Evolutionary conservation across 805 yeast species (phyloP).

Genomic region (Metschnikowia peoriensis): DNA sequence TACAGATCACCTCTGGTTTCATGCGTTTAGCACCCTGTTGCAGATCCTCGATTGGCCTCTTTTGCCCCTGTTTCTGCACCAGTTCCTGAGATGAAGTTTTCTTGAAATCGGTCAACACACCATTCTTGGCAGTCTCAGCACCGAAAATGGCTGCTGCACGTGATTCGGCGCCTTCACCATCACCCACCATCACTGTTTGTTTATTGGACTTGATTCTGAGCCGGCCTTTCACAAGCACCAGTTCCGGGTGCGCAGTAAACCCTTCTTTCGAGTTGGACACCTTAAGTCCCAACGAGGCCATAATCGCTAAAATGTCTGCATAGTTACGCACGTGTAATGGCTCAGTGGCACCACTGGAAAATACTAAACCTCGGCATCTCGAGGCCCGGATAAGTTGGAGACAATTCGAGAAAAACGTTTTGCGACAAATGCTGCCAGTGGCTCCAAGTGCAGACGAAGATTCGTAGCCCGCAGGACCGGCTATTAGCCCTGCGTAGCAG

Average conservation of each 20-base stretch:
- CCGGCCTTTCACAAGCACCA: slow-evolving; percentile 70
- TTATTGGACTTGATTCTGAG: slow-evolving; percentile 72
- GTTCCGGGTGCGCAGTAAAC: slow-evolving; percentile 57
- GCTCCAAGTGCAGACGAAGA: slow-evolving; percentile 20
- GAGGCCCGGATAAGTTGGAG: slow-evolving; percentile 77
- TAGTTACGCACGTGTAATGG: slow-evolving; percentile 63
- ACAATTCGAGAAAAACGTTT: slow-evolving; percentile 67
- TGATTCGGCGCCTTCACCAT: slow-evolving; percentile 19
- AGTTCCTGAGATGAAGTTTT: not conserved
- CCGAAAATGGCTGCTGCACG: slow-evolving; percentile 9
- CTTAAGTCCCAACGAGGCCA: slow-evolving; percentile 70
- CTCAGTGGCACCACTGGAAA: slow-evolving; percentile 69
- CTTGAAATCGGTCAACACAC: slow-evolving; percentile 24
- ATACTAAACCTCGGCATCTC: slow-evolving; percentile 72
- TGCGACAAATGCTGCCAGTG: slow-evolving; percentile 42
- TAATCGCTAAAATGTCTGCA: slow-evolving; percentile 64
- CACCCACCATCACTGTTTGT: slow-evolving; percentile 65
- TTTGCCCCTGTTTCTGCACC: too few species aligned
- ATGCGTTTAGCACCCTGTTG: not conserved
- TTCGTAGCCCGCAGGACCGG: slow-evolving; percentile 32
- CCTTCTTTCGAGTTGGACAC: slow-evolving; percentile 57
- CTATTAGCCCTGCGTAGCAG: slow-evolving; percentile 57
- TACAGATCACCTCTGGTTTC: not conserved
- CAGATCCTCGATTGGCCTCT: too few species aligned
- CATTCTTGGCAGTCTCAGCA: slow-evolving; percentile 21